These are phyloP conservation scores for Onygena corvina DNA, from an alignment of 2,329 filamentous ascomycete genomes.

Conservation along the genomic window DNA sequence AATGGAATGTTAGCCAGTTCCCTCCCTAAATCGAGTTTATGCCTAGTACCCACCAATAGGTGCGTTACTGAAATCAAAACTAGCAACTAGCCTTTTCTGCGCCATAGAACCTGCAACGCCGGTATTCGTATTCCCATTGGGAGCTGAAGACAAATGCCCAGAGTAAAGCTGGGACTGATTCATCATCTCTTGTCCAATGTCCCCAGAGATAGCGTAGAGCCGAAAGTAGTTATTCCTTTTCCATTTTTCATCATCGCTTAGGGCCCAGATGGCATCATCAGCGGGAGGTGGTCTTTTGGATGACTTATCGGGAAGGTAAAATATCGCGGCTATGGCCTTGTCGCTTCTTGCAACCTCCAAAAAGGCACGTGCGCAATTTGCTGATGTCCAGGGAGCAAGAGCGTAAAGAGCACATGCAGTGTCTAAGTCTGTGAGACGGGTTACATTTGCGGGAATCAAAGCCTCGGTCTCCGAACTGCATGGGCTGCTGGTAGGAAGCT, in stretches of 20 bases:
- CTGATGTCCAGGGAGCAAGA: slow-evolving; percentile 73
- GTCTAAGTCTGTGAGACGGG: slow-evolving; percentile 55
- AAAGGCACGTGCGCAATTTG: slow-evolving; percentile 61
- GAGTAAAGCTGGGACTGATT: slow-evolving; percentile 63
- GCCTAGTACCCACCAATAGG: not conserved
- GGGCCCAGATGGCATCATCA: slow-evolving; percentile 55
- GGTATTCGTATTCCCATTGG: slow-evolving; percentile 22
- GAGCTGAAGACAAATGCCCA: slow-evolving; percentile 49
- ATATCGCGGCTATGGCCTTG: slow-evolving; percentile 48
- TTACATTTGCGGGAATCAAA: slow-evolving; percentile 65
- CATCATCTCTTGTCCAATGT: slow-evolving; percentile 57
- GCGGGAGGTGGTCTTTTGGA: slow-evolving; percentile 52
- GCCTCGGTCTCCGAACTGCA: slow-evolving; percentile 53
- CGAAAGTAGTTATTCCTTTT: slow-evolving; percentile 59
- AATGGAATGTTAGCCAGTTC: not conserved
- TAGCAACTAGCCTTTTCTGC: slow-evolving; percentile 41
- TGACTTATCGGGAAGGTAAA: slow-evolving; percentile 39
- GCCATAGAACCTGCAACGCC: slow-evolving; percentile 30
- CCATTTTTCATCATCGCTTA: slow-evolving; percentile 62
- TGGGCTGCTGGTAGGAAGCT: slow-evolving; percentile 44
- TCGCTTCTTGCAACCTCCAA: slow-evolving; percentile 51
- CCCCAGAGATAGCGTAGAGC: slow-evolving; percentile 66
- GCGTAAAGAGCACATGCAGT: slow-evolving; percentile 62
- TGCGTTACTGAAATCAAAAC: slow-evolving; percentile 39
- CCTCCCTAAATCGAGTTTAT: not conserved